phyloP scores from a whole-genome alignment of 768 basidiomycete genomes.

The Rhodotorula sphaerocarpa region DNA sequence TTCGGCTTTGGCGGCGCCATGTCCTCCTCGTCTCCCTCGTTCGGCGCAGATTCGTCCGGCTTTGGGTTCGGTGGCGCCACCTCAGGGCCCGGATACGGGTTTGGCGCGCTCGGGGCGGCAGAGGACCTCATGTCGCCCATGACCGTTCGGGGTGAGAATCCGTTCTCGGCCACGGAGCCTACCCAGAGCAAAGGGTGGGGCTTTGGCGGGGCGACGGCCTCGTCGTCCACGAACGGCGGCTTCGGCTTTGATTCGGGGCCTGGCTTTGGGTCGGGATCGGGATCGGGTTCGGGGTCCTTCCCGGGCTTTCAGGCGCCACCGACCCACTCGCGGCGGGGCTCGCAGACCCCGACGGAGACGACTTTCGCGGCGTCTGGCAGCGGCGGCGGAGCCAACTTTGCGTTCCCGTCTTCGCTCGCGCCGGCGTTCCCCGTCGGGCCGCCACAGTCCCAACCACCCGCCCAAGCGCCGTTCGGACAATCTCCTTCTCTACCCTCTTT shows the following conservation, averaged over 20 bases:
- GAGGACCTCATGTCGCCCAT: slow-evolving; percentile 21
- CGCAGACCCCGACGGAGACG: not conserved
- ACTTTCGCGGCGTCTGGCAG: not conserved
- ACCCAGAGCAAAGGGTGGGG: too few relatives aligned
- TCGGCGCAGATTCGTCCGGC: not conserved
- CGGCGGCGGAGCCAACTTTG: too few relatives aligned
- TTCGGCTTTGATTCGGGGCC: too few relatives aligned
- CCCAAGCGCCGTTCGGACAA: not conserved
- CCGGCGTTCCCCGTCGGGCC: not conserved
- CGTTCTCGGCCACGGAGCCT: too few relatives aligned
- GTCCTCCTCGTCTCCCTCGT: not conserved
- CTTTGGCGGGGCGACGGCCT: too few relatives aligned
- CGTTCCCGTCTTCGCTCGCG: not conserved
- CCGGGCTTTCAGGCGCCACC: not conserved
- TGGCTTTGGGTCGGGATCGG: too few relatives aligned
- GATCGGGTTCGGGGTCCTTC: too few relatives aligned
- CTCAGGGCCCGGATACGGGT: slow-evolving; percentile 7
- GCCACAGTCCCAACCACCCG: not conserved
- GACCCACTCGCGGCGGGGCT: not conserved
- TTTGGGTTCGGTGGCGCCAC: not conserved
- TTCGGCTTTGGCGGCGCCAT: slow-evolving; percentile 8
- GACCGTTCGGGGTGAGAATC: not conserved
- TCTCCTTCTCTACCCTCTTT: slow-evolving; percentile 20
- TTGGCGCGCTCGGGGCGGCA: not conserved
- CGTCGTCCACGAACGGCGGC: not conserved